These are phyloP conservation scores for Curvularia eragrostidis DNA, from an alignment of 2,329 filamentous ascomycete species.

Conservation along the genomic window DNA sequence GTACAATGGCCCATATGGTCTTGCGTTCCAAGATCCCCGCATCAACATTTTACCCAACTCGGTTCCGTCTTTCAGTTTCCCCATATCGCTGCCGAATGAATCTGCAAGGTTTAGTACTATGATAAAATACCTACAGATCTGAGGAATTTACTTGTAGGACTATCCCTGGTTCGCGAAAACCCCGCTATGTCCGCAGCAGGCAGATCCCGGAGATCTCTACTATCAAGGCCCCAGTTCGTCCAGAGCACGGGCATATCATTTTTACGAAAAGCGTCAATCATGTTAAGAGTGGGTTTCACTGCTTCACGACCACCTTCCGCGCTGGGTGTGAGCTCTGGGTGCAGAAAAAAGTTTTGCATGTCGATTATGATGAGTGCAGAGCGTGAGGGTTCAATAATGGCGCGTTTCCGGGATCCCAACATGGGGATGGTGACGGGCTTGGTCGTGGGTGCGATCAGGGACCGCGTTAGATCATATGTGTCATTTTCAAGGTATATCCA, in stretches of 20 bases:
- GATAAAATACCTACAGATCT: background rate
- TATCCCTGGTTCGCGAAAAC: constrained; percentile 11
- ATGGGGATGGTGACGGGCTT: constrained; percentile 37
- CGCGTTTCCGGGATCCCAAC: constrained; percentile 19
- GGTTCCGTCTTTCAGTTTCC: constrained; percentile 18
- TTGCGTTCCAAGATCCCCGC: constrained; percentile 48
- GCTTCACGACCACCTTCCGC: constrained; percentile 19
- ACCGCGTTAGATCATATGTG: constrained; percentile 23
- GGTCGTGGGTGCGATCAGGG: constrained; percentile 16
- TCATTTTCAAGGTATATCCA: constrained; percentile 18
- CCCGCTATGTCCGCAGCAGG: constrained; percentile 34
- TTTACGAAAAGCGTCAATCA: constrained; percentile 44
- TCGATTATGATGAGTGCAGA: constrained; percentile 48
- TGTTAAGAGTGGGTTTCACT: constrained; percentile 42
- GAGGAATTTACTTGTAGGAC: constrained; percentile 15
- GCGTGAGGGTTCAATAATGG: constrained; percentile 34
- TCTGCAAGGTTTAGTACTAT: constrained; percentile 1
- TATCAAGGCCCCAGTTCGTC: constrained; percentile 48
- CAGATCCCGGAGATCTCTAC: constrained; percentile 42
- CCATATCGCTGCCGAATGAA: constrained; percentile 25
- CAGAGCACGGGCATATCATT: constrained; percentile 45
- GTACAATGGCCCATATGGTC: constrained; percentile 47
- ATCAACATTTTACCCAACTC: constrained; percentile 42
- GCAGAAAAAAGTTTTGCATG: constrained; percentile 51
- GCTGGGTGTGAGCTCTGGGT: constrained; percentile 20